Base-by-base conservation (phyloP, 179 eudicot species). In the Silene noctiflora region DNA sequence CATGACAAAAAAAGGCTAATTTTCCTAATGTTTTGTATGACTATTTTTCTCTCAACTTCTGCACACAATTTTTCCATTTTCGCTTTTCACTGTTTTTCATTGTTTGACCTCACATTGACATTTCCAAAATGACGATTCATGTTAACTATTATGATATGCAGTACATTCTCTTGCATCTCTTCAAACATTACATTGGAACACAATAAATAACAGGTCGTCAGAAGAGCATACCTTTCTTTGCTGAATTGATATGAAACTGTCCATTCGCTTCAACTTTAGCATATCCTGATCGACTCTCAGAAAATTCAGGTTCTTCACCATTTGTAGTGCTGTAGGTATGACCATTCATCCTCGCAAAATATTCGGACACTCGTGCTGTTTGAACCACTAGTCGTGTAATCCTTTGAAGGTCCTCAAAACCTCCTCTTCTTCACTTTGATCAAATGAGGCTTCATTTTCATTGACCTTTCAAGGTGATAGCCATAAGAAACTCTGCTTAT, bases 201-300 rank as follows among this genome's bases (percentile, higher is more conserved):
- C 53, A 21, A 66, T 48, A 31, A 31, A 69, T 65, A 42, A 58
- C 16, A 72, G 25, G 12, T 25, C 53, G 12, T 56, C 2, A 73
- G 4, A 42, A 9, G 20, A 12, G 53, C 69, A 20, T 69, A 82
- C 84, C 84, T 78, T 21, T 69, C 16, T 71, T 62, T 35, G 62
- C 61, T 65, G 46, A 60, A 73, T 12, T 67, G 22, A 59, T 68
- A 25, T 21, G 33, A 60, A 46, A 64, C 11, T 25, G 11, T 53
- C 46, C 67, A 42, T 4, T 69, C n/a, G 20, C 27, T 63, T 19
- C 69, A 25, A 39, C 73, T 56, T 35, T 35, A 31, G 35, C 62
- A 58, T 7, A 10, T 19, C 24, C 51, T 58, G 33, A 71, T 17
- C 31, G 39, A 11, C 6, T 33, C 33, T 78, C 70, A 22, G 11